A percentile compares a stretch with the other conserved stretches of the same genome.
Conservation (phyloP, 2,329 filamentous ascomycete species). For the Aureobasidium sp. region DNA sequence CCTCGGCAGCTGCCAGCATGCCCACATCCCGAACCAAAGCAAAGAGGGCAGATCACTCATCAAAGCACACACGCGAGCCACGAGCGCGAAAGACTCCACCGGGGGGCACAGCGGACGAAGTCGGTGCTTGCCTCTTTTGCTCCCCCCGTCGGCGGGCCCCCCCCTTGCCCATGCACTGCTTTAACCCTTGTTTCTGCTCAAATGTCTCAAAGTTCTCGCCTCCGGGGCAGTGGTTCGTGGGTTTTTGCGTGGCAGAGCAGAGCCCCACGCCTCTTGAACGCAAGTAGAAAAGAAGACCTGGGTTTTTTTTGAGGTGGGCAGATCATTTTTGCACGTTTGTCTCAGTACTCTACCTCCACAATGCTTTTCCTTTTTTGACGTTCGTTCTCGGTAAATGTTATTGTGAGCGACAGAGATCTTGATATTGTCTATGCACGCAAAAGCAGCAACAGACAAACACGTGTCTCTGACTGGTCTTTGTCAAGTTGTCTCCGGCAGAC, state of each 20-base stretch:
- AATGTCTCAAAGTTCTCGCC: not conserved
- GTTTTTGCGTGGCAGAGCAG: not conserved
- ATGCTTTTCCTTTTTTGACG: not conserved
- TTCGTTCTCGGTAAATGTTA: not conserved
- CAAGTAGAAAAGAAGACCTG: not conserved
- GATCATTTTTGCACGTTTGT: not conserved
- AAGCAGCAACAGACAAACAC: not conserved
- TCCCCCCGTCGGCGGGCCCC: not conserved
- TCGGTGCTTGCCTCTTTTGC: not conserved
- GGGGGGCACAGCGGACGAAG: not conserved
- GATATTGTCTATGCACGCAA: not conserved
- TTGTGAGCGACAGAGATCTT: not conserved
- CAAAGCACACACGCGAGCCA: not conserved
- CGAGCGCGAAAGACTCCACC: not conserved
- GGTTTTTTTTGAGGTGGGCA: not conserved
- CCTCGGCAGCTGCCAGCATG: not conserved
- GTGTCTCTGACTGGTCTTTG: not conserved
- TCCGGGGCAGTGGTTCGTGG: not conserved
- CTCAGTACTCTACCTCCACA: not conserved
- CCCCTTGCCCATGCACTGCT: not conserved
- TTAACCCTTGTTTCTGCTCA: not conserved
- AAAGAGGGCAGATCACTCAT: not conserved
- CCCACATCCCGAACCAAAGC: not conserved
- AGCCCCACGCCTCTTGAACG: not conserved
- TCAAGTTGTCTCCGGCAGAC: not conserved